Base-by-base conservation (phyloP, 805 yeast species). In the Sungouiella thailandica region DNA sequence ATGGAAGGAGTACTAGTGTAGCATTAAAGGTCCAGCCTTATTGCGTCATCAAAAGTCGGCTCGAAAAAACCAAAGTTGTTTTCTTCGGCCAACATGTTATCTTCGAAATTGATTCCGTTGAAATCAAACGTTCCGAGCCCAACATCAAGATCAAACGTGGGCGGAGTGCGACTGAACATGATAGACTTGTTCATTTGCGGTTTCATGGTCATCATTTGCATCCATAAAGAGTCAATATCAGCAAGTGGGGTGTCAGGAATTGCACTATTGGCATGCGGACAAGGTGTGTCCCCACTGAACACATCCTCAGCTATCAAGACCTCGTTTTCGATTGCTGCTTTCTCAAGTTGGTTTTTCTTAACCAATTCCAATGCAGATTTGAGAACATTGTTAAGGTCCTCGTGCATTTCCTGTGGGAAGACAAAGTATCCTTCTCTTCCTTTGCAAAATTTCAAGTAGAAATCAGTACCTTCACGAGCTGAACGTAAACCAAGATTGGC, bases 361-460 rank as follows among this genome's bases (percentile, higher is more conserved):
- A 30, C 38, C 7, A 7, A 16, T 8, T 34, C 36, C 14, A 45
- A 32, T 4, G 46, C 34, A 14, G 11, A 16, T 14, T 25, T 26
- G 15, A 45, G 33, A 10, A 45, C 18, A 3, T n/a, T 18, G 17
- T 38, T 38, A 22, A 45, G 36, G 18, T 45, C 49, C 13, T 36
- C 43, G 10, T 43, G 42, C 45, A 44, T 42, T 7, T 32, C 39
- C 17, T 36, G 31, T 3, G 28, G 23, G 19, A 44, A 40, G 10
- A 22, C 24, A 40, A 46, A 36, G 29, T 31, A 39, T 9, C 36
- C 23, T 25, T 46, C 50, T 19, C 36, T 42, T 9, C 47, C 50
- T 15, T 37, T 36, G 32, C 47, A 42, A 36, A 39, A 44, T 5
- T 29, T 29, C 22, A 27, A 19, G 31, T 42, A 46, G 34, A 34